Evolutionary conservation across 352 stramenopile species (phyloP).

Genomic region (Globisporangium cylindrosporum): DNA sequence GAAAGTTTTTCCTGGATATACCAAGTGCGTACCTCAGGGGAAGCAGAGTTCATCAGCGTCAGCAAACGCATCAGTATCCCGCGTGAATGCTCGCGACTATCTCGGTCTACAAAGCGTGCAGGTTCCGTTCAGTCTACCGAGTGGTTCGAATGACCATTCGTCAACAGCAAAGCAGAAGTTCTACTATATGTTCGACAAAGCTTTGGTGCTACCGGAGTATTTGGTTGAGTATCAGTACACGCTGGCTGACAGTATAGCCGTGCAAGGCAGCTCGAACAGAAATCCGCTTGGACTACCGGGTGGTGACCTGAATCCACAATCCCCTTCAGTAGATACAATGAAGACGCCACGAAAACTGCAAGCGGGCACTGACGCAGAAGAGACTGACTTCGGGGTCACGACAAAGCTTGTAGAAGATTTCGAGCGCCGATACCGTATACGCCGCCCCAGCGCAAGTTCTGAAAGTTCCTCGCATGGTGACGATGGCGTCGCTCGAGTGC

Average conservation of each 20-base stretch:
- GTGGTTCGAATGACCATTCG: not conserved
- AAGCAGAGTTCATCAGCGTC: not conserved
- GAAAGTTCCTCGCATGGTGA: slow-evolving; percentile 11
- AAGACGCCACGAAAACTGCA: slow-evolving; percentile 6
- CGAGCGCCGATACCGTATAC: slow-evolving; percentile 57
- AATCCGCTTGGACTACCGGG: not conserved
- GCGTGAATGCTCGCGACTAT: slow-evolving; percentile 29
- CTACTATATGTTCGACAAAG: slow-evolving; percentile 82
- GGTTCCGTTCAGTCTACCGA: slow-evolving; percentile 15
- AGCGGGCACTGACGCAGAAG: slow-evolving; percentile 13
- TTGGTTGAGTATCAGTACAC: slow-evolving; percentile 83
- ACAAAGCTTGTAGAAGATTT: slow-evolving; percentile 45
- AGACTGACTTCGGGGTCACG: slow-evolving; percentile 28
- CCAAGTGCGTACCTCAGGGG: slow-evolving; percentile 31
- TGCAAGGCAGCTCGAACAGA: not conserved
- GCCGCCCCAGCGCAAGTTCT: slow-evolving; percentile 26
- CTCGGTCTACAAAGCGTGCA: slow-evolving; percentile 58
- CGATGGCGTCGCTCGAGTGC: slow-evolving; percentile 26
- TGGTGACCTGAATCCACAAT: not conserved
- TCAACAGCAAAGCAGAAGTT: slow-evolving; percentile 48
- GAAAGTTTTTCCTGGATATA: slow-evolving; percentile 85
- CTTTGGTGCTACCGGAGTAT: slow-evolving; percentile 80
- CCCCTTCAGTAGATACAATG: not conserved
- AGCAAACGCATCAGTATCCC: not conserved
- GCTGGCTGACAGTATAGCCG: not conserved